phyloP scores from a whole-genome alignment of 1,284 basidiomycete species.

The Peniophora sp. region DNA sequence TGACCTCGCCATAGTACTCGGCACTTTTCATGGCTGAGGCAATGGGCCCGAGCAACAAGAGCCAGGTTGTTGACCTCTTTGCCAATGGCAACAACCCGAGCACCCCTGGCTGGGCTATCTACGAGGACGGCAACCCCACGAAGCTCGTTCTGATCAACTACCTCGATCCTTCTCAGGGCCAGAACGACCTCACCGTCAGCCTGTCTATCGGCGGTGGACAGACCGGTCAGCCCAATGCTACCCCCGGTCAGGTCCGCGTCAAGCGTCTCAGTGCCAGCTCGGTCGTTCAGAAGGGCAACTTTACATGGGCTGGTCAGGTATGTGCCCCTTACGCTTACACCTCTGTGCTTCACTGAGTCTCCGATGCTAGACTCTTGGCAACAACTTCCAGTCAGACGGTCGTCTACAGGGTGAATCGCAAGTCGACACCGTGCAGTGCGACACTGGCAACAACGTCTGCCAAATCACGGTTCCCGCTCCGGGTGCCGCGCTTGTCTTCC shows the following conservation, averaged over 20 bases:
- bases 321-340: constrained; percentile 1
- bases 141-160: constrained; percentile 67
- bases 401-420: constrained; percentile 42
- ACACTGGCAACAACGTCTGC: constrained; percentile 42
- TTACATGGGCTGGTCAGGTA: constrained; percentile 65
- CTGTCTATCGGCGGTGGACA: constrained; percentile 36
- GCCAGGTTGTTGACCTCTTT: constrained; percentile 54
- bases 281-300: constrained; percentile 58
- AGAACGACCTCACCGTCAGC: constrained; percentile 39
- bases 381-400: constrained; percentile 55
- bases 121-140: constrained; percentile 49
- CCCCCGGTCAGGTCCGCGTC: constrained; percentile 6
- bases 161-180: constrained; percentile 43
- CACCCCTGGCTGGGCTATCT: constrained; percentile 69
- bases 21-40: constrained; percentile 62
- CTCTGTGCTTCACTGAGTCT: background rate
- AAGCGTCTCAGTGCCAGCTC: constrained; percentile 45
- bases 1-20: constrained; percentile 33
- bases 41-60: constrained; percentile 49
- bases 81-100: constrained; percentile 40
- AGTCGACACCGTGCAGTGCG: constrained; percentile 48
- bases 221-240: constrained; percentile 36
- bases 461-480: constrained; percentile 61
- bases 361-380: constrained; percentile 57
- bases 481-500: constrained; percentile 65